A percentile compares a stretch with the other conserved stretches of the same genome.
Conservation (phyloP, 495 filamentous ascomycete species). For the Saxispiralis lemnorum region DNA sequence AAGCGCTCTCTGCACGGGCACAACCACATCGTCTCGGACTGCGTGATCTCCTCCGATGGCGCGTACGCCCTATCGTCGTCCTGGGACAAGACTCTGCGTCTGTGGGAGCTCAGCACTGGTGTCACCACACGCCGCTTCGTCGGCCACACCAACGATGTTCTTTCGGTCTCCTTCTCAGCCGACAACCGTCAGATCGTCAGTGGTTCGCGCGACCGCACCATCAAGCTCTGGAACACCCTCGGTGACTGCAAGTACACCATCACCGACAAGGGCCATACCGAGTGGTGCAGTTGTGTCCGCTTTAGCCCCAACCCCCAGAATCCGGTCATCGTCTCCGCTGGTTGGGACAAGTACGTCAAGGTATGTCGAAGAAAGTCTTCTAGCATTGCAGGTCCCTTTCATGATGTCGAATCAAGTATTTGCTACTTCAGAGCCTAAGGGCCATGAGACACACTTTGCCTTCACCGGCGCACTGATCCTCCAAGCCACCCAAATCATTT, state of each 20-base stretch:
- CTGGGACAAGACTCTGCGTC: slow-evolving; percentile 99
- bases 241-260: slow-evolving; percentile 99
- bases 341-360: slow-evolving; percentile 99
- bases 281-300: slow-evolving; percentile 98
- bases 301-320: slow-evolving; percentile 99
- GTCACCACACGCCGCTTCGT: slow-evolving; percentile 94
- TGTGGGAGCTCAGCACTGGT: slow-evolving; percentile 96
- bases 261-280: slow-evolving; percentile 98
- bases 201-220: slow-evolving; percentile 88
- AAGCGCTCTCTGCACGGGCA: slow-evolving; percentile 97
- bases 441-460: slow-evolving; percentile 82
- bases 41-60: slow-evolving; percentile 99
- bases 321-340: slow-evolving; percentile 95
- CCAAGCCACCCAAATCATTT: slow-evolving; percentile 4
- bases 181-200: slow-evolving; percentile 99
- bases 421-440: slow-evolving; percentile 99
- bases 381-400: slow-evolving; percentile 21
- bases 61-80: slow-evolving; percentile 97
- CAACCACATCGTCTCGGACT: slow-evolving; percentile 99
- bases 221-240: slow-evolving; percentile 99
- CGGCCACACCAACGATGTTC: slow-evolving; percentile 97
- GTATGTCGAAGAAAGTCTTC: slow-evolving; percentile 37
- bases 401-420: slow-evolving; percentile 98
- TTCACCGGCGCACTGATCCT: slow-evolving; percentile 79
- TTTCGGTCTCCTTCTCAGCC: slow-evolving; percentile 99